Evolutionary conservation across 345 rosid species (phyloP), one percentile per base, ranked within the genome.

Genomic region (Eucalyptus pauciflora): DNA sequence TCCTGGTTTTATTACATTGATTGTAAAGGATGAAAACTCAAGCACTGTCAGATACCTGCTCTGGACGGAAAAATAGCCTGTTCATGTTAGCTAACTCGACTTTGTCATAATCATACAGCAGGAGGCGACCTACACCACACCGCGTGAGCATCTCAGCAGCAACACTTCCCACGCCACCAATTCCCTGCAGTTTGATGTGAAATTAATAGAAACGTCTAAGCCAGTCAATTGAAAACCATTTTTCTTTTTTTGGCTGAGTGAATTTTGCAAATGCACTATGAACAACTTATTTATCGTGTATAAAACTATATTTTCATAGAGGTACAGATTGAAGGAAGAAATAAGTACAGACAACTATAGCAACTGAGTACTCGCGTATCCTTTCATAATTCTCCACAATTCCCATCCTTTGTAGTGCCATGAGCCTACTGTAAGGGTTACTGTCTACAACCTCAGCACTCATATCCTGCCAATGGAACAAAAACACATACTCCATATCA

Each of bases 381-480:
- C 96, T 95, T 92, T 98, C 99, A 89, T 96, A 96, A 90, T 96
- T 95, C 86, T 96, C 90, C 91, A 98, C 99, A 88, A 96, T 97
- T 50, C 99, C 99, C 99, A 98, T 98, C 89, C 98, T 93, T 90
- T 98, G 99, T 90, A 98, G 99, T 31, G 99, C 99, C 99, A 98
- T 98, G 45, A 96, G 98, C 94, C 99, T 94, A 90, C 99, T 96
- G 88, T 97, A 97, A 85, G 99, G 99, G 92, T 97, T 97, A 91
- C 97, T 96, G 91, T 97, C 99, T 58, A 97, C 97, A 91, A 97
- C 99, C 93, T 96, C 98, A 9, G 98, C 95, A 92, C 99, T 97
- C 95, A 96, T 92, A 90, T 96, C 99, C 99, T 97, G 95, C 87
- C 91, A 92, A 85, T 89, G 25, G 22, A 8, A 50, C 83, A 80